These are phyloP conservation scores for Xylaria nigripes DNA, from an alignment of 495 filamentous ascomycete species.

Conservation along the genomic window DNA sequence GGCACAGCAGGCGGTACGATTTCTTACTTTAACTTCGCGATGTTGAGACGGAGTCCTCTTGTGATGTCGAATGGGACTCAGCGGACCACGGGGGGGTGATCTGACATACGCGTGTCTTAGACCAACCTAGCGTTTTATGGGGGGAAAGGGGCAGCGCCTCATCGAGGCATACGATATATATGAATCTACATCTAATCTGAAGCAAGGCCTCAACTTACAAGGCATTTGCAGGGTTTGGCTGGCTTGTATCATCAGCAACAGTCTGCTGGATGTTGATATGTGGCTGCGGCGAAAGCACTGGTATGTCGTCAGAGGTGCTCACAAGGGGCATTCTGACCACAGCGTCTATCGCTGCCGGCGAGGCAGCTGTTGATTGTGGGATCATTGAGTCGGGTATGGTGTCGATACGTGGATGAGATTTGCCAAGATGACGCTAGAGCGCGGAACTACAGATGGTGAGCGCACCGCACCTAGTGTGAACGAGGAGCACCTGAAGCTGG, in stretches of 20 bases:
- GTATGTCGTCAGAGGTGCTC: constrained; percentile 8
- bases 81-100: constrained; percentile 33
- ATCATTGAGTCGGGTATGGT: constrained; percentile 9
- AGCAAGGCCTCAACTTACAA: constrained; percentile 22
- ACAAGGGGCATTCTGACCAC: constrained; percentile 5
- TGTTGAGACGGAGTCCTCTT: constrained; percentile 61
- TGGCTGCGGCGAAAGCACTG: constrained; percentile 24
- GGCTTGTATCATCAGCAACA: constrained; percentile 15
- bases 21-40: constrained; percentile 59
- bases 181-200: constrained; percentile 10
- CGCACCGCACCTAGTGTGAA: background rate
- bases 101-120: constrained; percentile 17
- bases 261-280: constrained; percentile 32
- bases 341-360: constrained; percentile 2
- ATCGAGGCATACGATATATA: background rate
- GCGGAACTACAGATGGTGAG: background rate
- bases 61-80: constrained; percentile 70
- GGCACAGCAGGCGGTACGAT: constrained; percentile 16
- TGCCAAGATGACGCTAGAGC: background rate
- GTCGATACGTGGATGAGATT: background rate
- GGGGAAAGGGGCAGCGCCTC: constrained; percentile 1
- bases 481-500: background rate
- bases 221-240: constrained; percentile 18
- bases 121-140: constrained; percentile 2
- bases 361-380: constrained; percentile 5